Evolutionary conservation across 208 protist genomes (phyloP).

Genomic region (Entamoeba nuttalli): DNA sequence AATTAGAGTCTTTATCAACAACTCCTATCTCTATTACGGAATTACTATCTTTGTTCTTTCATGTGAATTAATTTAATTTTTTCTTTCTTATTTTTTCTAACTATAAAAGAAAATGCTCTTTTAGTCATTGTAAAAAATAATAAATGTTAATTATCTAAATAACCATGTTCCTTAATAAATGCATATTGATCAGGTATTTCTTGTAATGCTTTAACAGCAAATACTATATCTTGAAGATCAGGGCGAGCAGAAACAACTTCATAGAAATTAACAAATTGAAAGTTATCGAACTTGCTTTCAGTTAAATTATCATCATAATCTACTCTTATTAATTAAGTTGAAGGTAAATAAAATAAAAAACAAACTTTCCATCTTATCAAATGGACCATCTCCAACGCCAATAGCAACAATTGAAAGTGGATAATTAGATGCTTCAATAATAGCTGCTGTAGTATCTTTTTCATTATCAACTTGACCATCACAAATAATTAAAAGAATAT

Average conservation of each 20-base stretch:
- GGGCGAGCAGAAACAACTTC: background rate
- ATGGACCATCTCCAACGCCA: background rate
- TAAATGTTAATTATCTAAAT: too few species aligned
- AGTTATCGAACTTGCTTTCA: background rate
- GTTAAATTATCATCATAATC: background rate
- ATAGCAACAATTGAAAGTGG: background rate
- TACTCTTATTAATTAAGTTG: too few species aligned
- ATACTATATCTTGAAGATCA: background rate
- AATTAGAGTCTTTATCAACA: too few species aligned
- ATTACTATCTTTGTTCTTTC: too few species aligned
- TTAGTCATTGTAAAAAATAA: too few species aligned
- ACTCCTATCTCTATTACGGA: too few species aligned
- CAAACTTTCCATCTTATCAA: background rate
- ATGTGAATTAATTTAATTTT: too few species aligned
- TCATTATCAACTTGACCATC: background rate
- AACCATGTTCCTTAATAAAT: too few species aligned
- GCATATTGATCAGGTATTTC: too few species aligned
- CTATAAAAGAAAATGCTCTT: too few species aligned
- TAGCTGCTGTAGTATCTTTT: background rate
- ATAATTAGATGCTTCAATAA: background rate
- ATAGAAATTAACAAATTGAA: background rate
- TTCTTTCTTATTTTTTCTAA: too few species aligned
- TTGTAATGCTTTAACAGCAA: background rate
- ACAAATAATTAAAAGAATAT: background rate
- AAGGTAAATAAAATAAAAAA: too few species aligned